Evolutionary conservation across 768 basidiomycete species (phyloP), one percentile per base, ranked within the genome.

Genomic region (Mycena indigotica): DNA sequence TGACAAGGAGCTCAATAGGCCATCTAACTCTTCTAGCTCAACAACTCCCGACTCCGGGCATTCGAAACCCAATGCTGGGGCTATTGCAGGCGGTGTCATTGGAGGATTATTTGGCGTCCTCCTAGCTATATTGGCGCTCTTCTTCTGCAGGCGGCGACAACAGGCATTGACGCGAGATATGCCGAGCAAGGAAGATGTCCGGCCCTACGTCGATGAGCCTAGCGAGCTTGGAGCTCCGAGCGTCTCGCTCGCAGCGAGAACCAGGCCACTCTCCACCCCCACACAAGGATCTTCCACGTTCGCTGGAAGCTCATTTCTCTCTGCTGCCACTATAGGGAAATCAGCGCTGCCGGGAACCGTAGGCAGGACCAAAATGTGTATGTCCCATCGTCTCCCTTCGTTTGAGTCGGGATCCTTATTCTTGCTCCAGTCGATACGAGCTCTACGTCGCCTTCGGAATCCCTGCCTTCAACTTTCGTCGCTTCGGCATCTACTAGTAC

Each of bases 51-150:
- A 23, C 46, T 12, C n/a, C 15, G 12, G 15, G 41, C 24, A 24
- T 21, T 48, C 46, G 15, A 24, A 48, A 24, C 28, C 46, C 46
- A 23, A 48, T 26, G 25, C 46, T 21, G 46, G 46, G 4, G 6
- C 46, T 21, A 48, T 48, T 10, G 46, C 46, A 28, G 46, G 46
- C 46, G 46, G 46, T n/a, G 46, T 48, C 46, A 28, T 48, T 26
- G 46, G 24, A 4, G 46, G 46, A 26, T 5, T 48, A 10, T 26
- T 48, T 26, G 46, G 4, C 24, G 10, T 48, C 4, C 46, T 48
- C 12, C 24, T 48, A 23, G n/a, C n/a, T n/a, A n/a, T n/a, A 5
- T 28, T n/a, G 24, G 21, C n/a, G 25, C 46, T 24, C 46, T 48
- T 48, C 15, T 48, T 48, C 25, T 21, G 46, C 46, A 4, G 21